Percentiles rank a stretch among this genome's conserved stretches.
Evolutionary conservation across 257 asterid species (phyloP).

Genomic region (Nicotiana noctiflora): DNA sequence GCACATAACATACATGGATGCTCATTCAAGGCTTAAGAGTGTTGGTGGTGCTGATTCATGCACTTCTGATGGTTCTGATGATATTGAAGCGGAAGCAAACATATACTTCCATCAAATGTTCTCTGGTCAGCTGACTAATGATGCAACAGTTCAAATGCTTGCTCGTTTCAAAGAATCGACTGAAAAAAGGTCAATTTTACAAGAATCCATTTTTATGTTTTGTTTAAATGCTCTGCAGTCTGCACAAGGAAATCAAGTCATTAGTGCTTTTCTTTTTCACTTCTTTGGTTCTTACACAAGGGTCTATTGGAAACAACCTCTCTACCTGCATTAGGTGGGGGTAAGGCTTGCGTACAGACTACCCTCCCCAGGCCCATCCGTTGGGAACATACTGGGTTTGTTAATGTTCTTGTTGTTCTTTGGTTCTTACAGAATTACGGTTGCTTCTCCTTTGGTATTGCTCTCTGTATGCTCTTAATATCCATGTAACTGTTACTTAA

Average conservation of each 20-base stretch:
- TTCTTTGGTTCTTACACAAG: not conserved
- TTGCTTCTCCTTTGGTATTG: not conserved
- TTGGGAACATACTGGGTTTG: no score
- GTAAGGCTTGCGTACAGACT: no score
- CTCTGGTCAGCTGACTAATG: constrained; percentile 65
- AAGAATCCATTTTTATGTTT: not conserved
- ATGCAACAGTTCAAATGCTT: constrained; percentile 75
- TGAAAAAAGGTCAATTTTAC: constrained; percentile 49
- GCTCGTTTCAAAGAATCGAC: constrained; percentile 74
- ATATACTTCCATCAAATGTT: constrained; percentile 85
- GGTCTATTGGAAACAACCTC: no score
- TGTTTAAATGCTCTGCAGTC: not conserved
- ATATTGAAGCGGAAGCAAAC: constrained; percentile 76
- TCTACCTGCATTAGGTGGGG: no score
- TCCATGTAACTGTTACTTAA: not conserved
- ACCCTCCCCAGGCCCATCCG: no score
- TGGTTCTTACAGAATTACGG: not conserved
- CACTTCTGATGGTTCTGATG: constrained; percentile 62
- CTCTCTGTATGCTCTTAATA: not conserved
- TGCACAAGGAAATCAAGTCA: not conserved
- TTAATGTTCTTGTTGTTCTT: not conserved
- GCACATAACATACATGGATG: constrained; percentile 45
- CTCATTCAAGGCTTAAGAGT: constrained; percentile 44
- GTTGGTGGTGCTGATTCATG: constrained; percentile 46
- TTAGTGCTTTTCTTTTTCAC: not conserved